Evolutionary conservation across 2,329 filamentous ascomycete species (phyloP).

Genomic region (Teratosphaeriaceae sp.): DNA sequence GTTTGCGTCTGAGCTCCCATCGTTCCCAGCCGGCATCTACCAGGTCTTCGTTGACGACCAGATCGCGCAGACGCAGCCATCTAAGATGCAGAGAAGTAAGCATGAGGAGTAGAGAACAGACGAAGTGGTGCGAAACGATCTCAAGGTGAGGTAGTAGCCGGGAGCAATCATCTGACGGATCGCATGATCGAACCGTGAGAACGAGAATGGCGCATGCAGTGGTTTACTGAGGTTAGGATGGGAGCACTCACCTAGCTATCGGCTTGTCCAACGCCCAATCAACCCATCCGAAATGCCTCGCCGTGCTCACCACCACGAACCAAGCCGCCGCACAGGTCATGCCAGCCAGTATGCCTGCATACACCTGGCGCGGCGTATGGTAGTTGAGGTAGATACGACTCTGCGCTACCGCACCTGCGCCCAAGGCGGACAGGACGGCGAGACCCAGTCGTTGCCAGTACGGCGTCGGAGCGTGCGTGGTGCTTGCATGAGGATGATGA

Average conservation of each 20-base stretch:
- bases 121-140: neutral
- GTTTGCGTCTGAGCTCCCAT: conserved; percentile 59
- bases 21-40: conserved; percentile 90
- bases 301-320: conserved; percentile 65
- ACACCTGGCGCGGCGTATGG: conserved; percentile 80
- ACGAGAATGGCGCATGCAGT: too few relatives aligned
- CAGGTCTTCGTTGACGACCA: conserved; percentile 82
- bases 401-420: conserved; percentile 55
- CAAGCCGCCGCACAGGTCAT: conserved; percentile 64
- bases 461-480: conserved; percentile 50
- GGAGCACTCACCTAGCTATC: conserved; percentile 43
- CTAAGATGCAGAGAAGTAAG: neutral
- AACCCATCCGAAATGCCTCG: conserved; percentile 63
- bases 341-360: conserved; percentile 71
- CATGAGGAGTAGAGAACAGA: neutral
- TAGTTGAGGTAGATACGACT: conserved; percentile 90
- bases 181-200: too few relatives aligned
- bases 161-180: too few relatives aligned
- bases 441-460: conserved; percentile 54
- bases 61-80: conserved; percentile 67
- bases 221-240: too few relatives aligned
- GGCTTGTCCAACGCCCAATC: conserved; percentile 64
- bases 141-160: too few relatives aligned
- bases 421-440: conserved; percentile 34
- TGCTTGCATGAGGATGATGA: conserved; percentile 34